A percentile compares a stretch with the other conserved stretches of the same genome.
phyloP scores from a whole-genome alignment of 129 eudicot species.

The Arctium minus region DNA sequence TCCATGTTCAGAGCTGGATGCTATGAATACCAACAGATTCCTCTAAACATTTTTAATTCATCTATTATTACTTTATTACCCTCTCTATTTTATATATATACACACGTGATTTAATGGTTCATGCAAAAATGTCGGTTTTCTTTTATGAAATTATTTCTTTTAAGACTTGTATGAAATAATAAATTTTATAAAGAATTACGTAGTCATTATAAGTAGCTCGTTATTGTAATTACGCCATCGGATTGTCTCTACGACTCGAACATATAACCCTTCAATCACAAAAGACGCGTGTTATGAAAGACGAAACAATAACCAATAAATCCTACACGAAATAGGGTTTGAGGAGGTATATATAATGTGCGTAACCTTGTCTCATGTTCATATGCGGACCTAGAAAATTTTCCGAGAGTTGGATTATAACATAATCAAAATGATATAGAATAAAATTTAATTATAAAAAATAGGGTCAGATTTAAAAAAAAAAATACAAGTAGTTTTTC shows the following conservation, averaged over 20 bases:
- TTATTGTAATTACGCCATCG: not conserved
- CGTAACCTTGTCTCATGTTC: too few species aligned
- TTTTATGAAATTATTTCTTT: too few species aligned
- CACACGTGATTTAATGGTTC: not conserved
- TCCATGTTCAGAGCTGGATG: slow-evolving; percentile 36
- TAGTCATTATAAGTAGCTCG: not conserved
- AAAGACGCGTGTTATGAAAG: not conserved
- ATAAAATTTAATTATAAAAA: too few species aligned
- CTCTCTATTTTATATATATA: not conserved
- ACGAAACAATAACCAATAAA: not conserved
- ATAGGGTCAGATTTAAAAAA: too few species aligned
- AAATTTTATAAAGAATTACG: too few species aligned
- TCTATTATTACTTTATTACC: not conserved
- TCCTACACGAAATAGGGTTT: too few species aligned
- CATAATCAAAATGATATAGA: not conserved
- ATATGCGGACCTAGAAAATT: not conserved
- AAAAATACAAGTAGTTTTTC: not conserved
- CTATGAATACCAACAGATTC: slow-evolving; percentile 31
- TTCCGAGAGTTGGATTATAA: not conserved
- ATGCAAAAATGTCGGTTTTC: not conserved
- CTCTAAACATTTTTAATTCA: not conserved
- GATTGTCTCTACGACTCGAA: too few species aligned
- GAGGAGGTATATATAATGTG: not conserved
- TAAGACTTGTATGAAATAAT: not conserved
- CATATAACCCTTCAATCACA: not conserved